A percentile compares a stretch with the other conserved stretches of the same genome.
These are phyloP conservation scores for Quercus glauca DNA, from an alignment of 306 rosid species.

Conservation along the genomic window DNA sequence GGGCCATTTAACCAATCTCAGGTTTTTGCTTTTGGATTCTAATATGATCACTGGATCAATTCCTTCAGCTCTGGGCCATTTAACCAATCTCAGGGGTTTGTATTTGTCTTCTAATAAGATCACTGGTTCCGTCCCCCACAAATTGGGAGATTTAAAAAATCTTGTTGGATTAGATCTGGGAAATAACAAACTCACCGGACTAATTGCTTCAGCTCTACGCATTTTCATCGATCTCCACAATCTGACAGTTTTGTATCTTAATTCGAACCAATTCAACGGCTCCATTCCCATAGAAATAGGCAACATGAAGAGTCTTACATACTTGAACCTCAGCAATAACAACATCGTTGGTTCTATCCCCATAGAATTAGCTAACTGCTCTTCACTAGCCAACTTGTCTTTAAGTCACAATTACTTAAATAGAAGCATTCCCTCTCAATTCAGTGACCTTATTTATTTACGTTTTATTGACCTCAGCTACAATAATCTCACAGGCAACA, in stretches of 20 bases:
- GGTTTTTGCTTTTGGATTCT: accelerated
- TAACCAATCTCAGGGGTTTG: no score
- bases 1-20: neutral
- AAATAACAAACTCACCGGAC: neutral
- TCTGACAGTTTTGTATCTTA: neutral
- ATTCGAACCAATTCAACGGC: neutral
- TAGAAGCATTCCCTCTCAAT: no score
- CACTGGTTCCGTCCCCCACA: neutral
- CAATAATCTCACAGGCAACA: no score
- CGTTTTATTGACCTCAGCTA: no score
- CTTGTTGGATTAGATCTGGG: neutral
- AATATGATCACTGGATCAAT: neutral
- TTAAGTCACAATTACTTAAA: no score
- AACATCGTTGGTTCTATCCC: neutral
- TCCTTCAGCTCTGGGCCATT: no score
- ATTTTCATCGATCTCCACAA: neutral
- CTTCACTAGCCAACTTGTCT: no score
- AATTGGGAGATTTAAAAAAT: no score
- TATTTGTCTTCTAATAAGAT: no score
- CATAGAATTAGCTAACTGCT: no score
- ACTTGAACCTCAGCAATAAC: neutral
- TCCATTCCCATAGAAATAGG: neutral
- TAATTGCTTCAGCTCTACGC: neutral
- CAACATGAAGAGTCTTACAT: neutral
- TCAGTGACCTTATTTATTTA: no score